These are phyloP conservation scores for Cystofilobasidium capitatum DNA, from an alignment of 768 basidiomycete species.

Conservation along the genomic window DNA sequence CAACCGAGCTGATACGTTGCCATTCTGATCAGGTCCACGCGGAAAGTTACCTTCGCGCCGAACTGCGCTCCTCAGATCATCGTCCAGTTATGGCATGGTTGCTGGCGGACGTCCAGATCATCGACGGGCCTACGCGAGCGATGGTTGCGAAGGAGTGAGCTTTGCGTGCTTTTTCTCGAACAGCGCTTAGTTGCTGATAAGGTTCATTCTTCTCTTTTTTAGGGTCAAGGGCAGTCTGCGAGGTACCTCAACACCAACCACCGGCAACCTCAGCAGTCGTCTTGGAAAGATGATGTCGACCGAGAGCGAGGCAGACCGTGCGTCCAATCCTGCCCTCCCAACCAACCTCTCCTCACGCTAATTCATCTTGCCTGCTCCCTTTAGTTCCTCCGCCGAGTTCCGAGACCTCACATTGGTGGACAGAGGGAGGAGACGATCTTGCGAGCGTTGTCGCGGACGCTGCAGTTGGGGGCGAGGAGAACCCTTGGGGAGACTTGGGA, in stretches of 20 bases:
- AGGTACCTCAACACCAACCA: not conserved
- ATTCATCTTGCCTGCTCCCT: slow-evolving; percentile 21
- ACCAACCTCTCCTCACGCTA: slow-evolving; percentile 15
- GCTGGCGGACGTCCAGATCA: slow-evolving; percentile 60
- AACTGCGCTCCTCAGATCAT: slow-evolving; percentile 87
- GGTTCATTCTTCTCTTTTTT: not conserved
- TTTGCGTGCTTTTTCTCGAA: not conserved
- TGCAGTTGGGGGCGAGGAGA: not conserved
- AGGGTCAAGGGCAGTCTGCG: not conserved
- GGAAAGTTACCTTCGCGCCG: slow-evolving; percentile 61
- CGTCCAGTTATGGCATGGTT: slow-evolving; percentile 87
- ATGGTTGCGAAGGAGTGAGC: slow-evolving; percentile 42
- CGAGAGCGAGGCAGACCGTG: slow-evolving; percentile 45
- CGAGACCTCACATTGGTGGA: slow-evolving; percentile 69
- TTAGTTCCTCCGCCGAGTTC: slow-evolving; percentile 78
- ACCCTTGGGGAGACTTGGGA: slow-evolving; percentile 1
- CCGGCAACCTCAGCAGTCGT: slow-evolving; percentile 60
- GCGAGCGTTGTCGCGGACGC: not conserved
- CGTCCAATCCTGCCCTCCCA: not conserved
- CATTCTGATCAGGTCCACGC: slow-evolving; percentile 50
- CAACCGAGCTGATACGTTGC: not conserved
- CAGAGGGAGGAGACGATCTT: not conserved
- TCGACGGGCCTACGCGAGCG: slow-evolving; percentile 67
- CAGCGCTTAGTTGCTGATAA: not conserved
- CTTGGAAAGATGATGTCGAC: slow-evolving; percentile 52